A percentile compares a stretch with the other conserved stretches of the same genome.
Evolutionary conservation across 202 grass and related monocot genomes (phyloP).

Genomic region (Tripidium arundinaceum): DNA sequence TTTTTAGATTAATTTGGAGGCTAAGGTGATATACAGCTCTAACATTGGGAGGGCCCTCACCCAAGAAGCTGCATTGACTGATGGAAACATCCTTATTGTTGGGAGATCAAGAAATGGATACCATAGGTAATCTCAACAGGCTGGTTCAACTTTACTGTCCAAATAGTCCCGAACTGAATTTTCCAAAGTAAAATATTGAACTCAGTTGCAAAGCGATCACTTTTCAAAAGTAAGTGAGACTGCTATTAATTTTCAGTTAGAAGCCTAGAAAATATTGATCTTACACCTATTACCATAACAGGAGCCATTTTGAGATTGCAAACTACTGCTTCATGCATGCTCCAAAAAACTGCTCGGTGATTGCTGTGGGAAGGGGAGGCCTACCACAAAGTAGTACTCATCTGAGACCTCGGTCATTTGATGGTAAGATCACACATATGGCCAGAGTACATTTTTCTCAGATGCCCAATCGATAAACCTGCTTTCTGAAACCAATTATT

Average conservation of each 20-base stretch:
- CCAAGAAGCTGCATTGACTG: constrained; percentile 50
- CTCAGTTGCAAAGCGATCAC: too few species aligned
- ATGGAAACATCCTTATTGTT: constrained; percentile 67
- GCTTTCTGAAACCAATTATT: constrained; percentile 4
- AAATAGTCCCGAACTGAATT: neutral
- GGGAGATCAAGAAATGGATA: constrained; percentile 64
- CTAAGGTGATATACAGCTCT: constrained; percentile 65
- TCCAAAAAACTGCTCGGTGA: constrained; percentile 65
- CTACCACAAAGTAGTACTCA: constrained; percentile 20
- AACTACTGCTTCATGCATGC: constrained; percentile 74
- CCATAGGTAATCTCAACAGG: constrained; percentile 39
- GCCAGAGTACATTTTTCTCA: neutral
- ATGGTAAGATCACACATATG: constrained; percentile 43
- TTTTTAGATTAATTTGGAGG: constrained; percentile 77
- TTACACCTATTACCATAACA: constrained; percentile 18
- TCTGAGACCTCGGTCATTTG: constrained; percentile 33
- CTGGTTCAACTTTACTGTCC: neutral
- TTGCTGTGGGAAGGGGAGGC: constrained; percentile 52
- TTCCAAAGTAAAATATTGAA: neutral
- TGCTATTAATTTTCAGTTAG: neutral
- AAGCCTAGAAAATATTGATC: constrained; percentile 15
- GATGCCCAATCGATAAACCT: neutral
- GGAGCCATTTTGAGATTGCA: constrained; percentile 63
- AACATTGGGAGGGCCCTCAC: constrained; percentile 72
- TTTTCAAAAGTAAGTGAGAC: neutral